phyloP scores from a whole-genome alignment of 495 filamentous ascomycete genomes.

The Letharia lupina region DNA sequence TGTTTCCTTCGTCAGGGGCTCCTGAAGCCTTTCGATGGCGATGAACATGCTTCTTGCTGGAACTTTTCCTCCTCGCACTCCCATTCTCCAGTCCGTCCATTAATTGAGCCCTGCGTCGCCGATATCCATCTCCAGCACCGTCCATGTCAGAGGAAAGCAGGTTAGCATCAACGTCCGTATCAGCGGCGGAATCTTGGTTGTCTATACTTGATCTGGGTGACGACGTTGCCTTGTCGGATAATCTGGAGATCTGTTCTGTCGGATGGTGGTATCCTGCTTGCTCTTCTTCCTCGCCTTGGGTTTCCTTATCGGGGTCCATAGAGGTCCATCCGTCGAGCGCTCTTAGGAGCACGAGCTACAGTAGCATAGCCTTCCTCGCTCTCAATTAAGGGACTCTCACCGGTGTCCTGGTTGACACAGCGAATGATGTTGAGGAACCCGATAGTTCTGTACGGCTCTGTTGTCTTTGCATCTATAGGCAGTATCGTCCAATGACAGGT shows the following conservation, averaged over 20 bases:
- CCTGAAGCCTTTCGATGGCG: not conserved
- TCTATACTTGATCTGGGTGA: slow-evolving; percentile 11
- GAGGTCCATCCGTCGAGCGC: slow-evolving; percentile 15
- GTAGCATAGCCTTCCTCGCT: not conserved
- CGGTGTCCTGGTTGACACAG: not conserved
- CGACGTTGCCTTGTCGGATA: not conserved
- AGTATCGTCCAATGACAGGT: not conserved
- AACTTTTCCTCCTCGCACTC: not conserved
- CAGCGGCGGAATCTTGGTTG: slow-evolving; percentile 13
- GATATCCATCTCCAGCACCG: slow-evolving; percentile 12
- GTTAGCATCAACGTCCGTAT: slow-evolving; percentile 16
- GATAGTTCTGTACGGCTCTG: not conserved
- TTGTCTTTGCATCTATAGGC: not conserved
- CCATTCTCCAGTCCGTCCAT: slow-evolving; percentile 12
- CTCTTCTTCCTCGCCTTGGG: slow-evolving; percentile 1
- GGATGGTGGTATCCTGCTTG: not conserved
- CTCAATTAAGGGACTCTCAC: not conserved
- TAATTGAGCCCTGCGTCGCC: slow-evolving; percentile 15
- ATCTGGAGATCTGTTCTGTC: not conserved
- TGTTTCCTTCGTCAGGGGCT: slow-evolving; percentile 26
- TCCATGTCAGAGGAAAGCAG: slow-evolving; percentile 19
- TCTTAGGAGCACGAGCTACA: slow-evolving; percentile 4
- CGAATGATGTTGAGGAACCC: not conserved
- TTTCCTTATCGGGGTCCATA: slow-evolving; percentile 8
- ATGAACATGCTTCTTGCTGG: not conserved